Evolutionary conservation across 306 rosid genomes (phyloP), one percentile per base, ranked within the genome.

Genomic region (Rosa chinensis): DNA sequence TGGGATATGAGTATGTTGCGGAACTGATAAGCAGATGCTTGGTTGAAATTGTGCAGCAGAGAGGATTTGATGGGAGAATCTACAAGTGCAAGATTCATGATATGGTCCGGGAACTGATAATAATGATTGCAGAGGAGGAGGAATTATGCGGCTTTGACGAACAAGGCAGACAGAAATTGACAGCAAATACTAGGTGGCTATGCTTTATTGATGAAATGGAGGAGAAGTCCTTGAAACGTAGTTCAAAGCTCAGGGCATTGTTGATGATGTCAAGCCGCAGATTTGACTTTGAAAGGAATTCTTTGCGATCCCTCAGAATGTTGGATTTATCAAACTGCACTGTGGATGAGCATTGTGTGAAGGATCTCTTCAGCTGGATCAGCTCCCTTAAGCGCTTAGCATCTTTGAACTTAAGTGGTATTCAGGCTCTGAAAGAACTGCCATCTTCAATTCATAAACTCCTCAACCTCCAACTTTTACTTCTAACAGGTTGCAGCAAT

Each of bases 11-110:
- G 59, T 68, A 14, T 58, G 72, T 81, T 9, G 48, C 28, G 5
- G 64, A 32, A 35, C 64, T 75, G 1, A 11, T 43, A 8, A 75
- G 47, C 14, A 44, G 80, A 21, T 68, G 80, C 28, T 40, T 75
- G 68, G 56, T 81, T 28, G 80, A 81, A 47, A 49, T 35, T 47
- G 72, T 44, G n/a, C 3, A 75, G 8, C 37, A 6, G 16, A 62
- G 77, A 61, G 32, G 39, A 48, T 81, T 43, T 18, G 77, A 81
- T 73, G 84, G 77, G 66, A 69, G 16, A 56, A 72, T 81, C 44
- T 75, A 68, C 18, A 8, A 52, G 23, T 81, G 80, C 56, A 81
- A 67, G 80, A 43, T 68, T 8, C 80, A 76, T 37, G 84, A 81
- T 70, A 58, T 81, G 55, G 43, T 75, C 21, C 62, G 66, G 23